Conservation (phyloP, 225 moss, liverwort and hornwort genomes). For the Pleurozium schreberi region DNA sequence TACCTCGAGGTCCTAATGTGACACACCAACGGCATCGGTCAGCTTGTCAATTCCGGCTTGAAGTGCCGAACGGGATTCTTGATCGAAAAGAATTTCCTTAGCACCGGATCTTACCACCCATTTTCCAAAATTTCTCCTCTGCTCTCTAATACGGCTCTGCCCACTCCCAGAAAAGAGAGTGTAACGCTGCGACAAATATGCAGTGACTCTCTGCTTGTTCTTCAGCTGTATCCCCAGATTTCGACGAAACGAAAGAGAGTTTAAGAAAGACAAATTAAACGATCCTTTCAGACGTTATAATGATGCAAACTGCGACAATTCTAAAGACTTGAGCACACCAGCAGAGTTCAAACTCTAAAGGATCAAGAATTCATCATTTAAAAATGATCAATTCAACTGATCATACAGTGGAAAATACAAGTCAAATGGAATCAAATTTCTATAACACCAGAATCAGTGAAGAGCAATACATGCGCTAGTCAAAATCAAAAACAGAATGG, state of each 20-base stretch:
- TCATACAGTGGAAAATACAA: background rate
- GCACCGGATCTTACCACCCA: constrained; percentile 40
- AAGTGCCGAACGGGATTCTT: constrained; percentile 72
- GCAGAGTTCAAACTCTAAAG: background rate
- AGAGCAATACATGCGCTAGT: background rate
- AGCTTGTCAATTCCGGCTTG: constrained; percentile 88
- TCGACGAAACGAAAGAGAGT: background rate
- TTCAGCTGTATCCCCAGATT: constrained; percentile 29
- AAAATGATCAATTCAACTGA: background rate
- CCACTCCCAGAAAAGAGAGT: too few relatives aligned
- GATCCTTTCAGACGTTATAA: background rate
- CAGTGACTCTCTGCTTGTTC: constrained; percentile 15
- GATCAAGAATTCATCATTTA: background rate
- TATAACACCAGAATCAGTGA: background rate
- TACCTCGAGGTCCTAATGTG: constrained; percentile 90
- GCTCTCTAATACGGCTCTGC: too few relatives aligned
- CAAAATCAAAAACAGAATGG: background rate
- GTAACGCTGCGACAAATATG: too few relatives aligned
- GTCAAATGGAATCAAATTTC: background rate
- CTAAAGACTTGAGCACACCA: background rate
- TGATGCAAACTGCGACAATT: background rate
- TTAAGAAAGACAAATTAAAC: background rate
- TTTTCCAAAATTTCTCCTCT: too few relatives aligned
- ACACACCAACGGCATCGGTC: constrained; percentile 73
- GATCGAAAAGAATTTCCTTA: constrained; percentile 74